These are phyloP conservation scores for Aspergillus transmontanensis DNA, from an alignment of 2,329 filamentous ascomycete genomes.

Conservation along the genomic window DNA sequence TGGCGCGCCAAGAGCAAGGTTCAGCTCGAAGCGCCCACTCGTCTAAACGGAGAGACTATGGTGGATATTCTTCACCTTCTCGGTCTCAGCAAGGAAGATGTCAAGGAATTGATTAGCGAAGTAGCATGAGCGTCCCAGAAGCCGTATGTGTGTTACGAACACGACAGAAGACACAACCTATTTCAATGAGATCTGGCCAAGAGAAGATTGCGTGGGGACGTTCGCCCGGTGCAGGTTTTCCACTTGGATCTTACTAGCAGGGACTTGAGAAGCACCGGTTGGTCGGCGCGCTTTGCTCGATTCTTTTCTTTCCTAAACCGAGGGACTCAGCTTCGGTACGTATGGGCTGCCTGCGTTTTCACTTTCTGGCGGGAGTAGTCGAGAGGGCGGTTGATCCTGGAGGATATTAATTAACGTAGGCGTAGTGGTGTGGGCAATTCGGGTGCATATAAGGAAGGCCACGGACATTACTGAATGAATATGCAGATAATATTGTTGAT, in stretches of 20 bases:
- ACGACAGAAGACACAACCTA: not conserved
- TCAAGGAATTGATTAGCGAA: constrained; percentile 45
- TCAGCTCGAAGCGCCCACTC: constrained; percentile 61
- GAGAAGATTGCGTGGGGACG: not conserved
- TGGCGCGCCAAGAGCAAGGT: constrained; percentile 68
- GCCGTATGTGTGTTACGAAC: not conserved
- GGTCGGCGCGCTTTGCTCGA: not conserved
- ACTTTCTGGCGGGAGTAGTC: not conserved
- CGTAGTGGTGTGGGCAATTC: constrained; percentile 12
- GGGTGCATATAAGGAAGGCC: constrained; percentile 10
- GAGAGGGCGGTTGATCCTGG: not conserved
- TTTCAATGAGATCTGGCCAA: not conserved
- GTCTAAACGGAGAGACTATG: constrained; percentile 61
- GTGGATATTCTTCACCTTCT: constrained; percentile 62
- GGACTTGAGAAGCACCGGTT: constrained; percentile 4
- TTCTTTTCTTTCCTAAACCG: not conserved
- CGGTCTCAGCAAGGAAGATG: constrained; percentile 54
- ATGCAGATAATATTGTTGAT: constrained; percentile 8
- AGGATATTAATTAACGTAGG: constrained; percentile 8
- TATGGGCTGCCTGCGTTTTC: not conserved
- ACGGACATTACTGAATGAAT: constrained; percentile 8
- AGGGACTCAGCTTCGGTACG: not conserved
- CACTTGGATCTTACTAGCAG: constrained; percentile 10
- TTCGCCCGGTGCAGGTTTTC: constrained; percentile 9
- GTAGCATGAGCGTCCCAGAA: constrained; percentile 5